Conservation (phyloP, 2,329 filamentous ascomycete species). For the Mollisiaceae sp. region DNA sequence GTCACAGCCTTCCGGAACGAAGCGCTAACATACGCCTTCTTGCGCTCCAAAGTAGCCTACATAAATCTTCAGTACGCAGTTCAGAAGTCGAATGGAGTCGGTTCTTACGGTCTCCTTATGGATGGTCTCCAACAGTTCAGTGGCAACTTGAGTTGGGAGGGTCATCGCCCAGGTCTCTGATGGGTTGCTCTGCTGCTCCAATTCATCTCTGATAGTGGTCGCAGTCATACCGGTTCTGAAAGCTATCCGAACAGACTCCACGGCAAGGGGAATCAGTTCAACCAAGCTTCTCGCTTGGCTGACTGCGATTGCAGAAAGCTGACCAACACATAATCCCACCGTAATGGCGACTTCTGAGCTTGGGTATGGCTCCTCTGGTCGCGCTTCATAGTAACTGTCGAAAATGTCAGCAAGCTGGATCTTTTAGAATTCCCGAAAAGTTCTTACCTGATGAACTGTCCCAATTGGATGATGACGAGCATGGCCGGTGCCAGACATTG, state of each 20-base stretch:
- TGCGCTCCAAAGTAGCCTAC: conserved; percentile 1
- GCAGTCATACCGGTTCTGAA: conserved; percentile 6
- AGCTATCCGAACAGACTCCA: conserved; percentile 8
- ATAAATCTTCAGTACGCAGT: not conserved
- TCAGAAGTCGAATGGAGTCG: not conserved
- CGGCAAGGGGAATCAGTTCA: conserved; percentile 2
- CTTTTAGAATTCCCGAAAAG: not conserved
- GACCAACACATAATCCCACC: conserved; percentile 6
- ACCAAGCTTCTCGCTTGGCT: conserved; percentile 9
- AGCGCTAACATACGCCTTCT: conserved; percentile 9
- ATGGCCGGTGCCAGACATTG: conserved; percentile 6
- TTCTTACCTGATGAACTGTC: conserved; percentile 3
- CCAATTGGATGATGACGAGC: conserved; percentile 7
- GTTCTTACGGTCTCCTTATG: conserved; percentile 4
- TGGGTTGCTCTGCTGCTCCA: conserved; percentile 5
- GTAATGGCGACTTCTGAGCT: conserved; percentile 7
- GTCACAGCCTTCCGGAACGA: not conserved
- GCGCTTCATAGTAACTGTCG: conserved; percentile 5
- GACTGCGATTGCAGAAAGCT: conserved; percentile 8
- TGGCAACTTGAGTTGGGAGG: not conserved
- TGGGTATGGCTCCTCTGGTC: conserved; percentile 9
- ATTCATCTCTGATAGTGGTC: conserved; percentile 9
- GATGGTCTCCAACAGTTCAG: not conserved
- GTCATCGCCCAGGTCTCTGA: conserved; percentile 7
- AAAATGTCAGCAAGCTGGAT: not conserved